Evolutionary conservation across 192 early-diverging fungal genomes (phyloP), one percentile per base, ranked within the genome.

Genomic region (Mortierella antarctica): DNA sequence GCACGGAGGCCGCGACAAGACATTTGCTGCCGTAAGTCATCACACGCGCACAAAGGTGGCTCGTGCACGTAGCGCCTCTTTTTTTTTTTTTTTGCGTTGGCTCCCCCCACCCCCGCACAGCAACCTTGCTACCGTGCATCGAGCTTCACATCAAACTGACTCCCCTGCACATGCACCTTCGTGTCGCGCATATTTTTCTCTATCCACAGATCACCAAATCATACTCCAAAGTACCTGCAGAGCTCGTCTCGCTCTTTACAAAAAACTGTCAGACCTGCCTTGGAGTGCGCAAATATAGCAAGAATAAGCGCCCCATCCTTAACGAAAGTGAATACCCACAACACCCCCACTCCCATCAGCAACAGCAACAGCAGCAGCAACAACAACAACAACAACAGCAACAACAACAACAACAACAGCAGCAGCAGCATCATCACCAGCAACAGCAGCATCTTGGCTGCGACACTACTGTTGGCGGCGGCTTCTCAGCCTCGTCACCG

Each of bases 231-330:
- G 77, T 80, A 9, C 77, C 70, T 13, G 77, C 77, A 62, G 77
- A 80, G 20, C 53, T 80, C 17, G 77, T 80, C 53, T 80, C 70
- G 13, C 77, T 80, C 57, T 80, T 80, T 62, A 80, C 77, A 18
- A 80, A 80, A 70, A 80, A 80, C 57, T 80, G 77, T 44, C 77
- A 80, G 59, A 80, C 77, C 0, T 80, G 77, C 21, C 70, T 80
- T 11, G 77, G 77, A 53, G 77, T 80, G 8, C 77, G 77, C 47
- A 80, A 62, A 18, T 72, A 63, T 40, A 64, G 70, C 61, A 72
- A 72, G 49, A 72, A 63, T 49, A 72, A 65, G 40, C 57, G 63
- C 21, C 64, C 64, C 41, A 54, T 80, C 42, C 62, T 73, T 2
- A 54, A 39, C 20, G 72, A 74, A 45, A 42, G 51, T 44, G 56